Conservation (phyloP, 768 basidiomycete genomes). For the Suillus ampliporus region DNA sequence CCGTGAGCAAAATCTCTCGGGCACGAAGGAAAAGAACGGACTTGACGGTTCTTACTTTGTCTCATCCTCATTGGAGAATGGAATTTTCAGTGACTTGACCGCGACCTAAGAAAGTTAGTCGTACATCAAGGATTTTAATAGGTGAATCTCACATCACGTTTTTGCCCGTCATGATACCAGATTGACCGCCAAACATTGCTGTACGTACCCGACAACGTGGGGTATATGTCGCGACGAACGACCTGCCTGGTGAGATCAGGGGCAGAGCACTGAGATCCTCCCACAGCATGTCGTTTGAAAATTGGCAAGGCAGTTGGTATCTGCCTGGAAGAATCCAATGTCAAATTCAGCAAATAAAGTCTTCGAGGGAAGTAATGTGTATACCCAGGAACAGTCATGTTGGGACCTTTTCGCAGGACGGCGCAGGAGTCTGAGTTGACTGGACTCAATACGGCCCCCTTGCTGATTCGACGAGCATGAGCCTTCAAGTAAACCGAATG, state of each 20-base stretch:
- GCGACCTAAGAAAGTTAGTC: background rate
- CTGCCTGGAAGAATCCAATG: background rate
- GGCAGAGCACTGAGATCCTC: background rate
- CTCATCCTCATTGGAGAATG: background rate
- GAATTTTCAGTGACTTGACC: constrained; percentile 4
- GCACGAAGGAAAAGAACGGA: background rate
- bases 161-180: background rate
- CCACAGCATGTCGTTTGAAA: background rate
- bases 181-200: background rate
- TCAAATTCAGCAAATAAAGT: background rate
- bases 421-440: background rate
- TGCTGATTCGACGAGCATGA: background rate
- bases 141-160: background rate
- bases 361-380: background rate
- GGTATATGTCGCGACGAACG: background rate
- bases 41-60: background rate
- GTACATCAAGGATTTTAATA: background rate
- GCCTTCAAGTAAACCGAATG: background rate
- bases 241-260: background rate
- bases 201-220: background rate
- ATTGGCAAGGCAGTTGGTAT: background rate
- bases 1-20: background rate
- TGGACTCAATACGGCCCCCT: background rate
- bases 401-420: background rate
- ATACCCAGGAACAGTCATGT: background rate